These are phyloP conservation scores for Coemansia interrupta DNA, from an alignment of 192 early-diverging fungal species.

Conservation along the genomic window DNA sequence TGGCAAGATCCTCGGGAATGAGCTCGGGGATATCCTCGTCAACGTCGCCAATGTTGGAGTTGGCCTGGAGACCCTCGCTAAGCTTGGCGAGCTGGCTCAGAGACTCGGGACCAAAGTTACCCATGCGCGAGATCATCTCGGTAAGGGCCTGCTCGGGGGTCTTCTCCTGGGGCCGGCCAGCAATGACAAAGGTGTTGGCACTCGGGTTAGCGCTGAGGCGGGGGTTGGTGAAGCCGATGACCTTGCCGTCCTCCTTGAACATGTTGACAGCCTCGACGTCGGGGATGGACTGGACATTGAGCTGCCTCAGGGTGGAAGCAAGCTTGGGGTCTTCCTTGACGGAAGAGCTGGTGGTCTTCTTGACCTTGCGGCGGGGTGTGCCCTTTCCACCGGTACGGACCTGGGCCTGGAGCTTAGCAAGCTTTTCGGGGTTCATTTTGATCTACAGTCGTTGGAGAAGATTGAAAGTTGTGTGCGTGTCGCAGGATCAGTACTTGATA, in stretches of 20 bases:
- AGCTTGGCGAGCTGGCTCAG: constrained; percentile 82
- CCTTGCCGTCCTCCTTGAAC: constrained; percentile 90
- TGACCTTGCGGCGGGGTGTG: constrained; percentile 93
- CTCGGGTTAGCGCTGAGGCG: constrained; percentile 75
- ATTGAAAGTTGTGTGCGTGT: background rate
- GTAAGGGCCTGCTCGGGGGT: constrained; percentile 41
- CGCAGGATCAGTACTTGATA: background rate
- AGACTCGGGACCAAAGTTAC: constrained; percentile 81
- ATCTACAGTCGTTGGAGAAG: background rate
- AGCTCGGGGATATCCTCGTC: constrained; percentile 97
- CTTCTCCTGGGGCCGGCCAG: constrained; percentile 69
- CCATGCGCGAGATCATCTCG: constrained; percentile 51
- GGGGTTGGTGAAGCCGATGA: constrained; percentile 86
- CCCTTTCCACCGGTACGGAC: constrained; percentile 89
- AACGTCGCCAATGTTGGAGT: constrained; percentile 57
- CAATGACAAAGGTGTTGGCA: constrained; percentile 94
- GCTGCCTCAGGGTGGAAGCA: constrained; percentile 82
- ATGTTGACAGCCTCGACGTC: constrained; percentile 98
- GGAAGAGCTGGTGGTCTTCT: constrained; percentile 52
- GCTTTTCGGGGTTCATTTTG: constrained; percentile 82
- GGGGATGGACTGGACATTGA: constrained; percentile 79
- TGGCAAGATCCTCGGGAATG: constrained; percentile 69
- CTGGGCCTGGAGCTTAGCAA: constrained; percentile 87
- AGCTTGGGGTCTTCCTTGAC: constrained; percentile 94
- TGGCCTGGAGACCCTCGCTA: constrained; percentile 76